A percentile compares a stretch with the other conserved stretches of the same genome.
Conservation (phyloP, 768 basidiomycete species). For the Boletus tomentosulus region DNA sequence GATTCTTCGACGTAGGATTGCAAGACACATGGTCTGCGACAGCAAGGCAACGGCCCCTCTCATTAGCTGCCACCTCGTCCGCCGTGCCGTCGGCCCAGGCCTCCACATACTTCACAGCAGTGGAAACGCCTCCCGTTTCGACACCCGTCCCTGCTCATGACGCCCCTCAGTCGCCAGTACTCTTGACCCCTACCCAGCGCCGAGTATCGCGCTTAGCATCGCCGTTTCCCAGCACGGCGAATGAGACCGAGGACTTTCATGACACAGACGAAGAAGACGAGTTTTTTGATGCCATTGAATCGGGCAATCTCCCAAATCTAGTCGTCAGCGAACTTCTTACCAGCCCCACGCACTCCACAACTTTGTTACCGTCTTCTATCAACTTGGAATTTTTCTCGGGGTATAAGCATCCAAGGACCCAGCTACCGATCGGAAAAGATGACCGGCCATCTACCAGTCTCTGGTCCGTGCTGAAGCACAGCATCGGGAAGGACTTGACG, state of each 20-base stretch:
- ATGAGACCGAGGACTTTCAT: constrained; percentile 32
- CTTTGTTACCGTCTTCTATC: constrained; percentile 32
- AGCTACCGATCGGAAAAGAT: constrained; percentile 62
- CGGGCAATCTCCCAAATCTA: constrained; percentile 72
- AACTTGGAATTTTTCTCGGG: constrained; percentile 54
- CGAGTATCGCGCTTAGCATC: constrained; percentile 11
- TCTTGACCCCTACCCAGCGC: constrained; percentile 24
- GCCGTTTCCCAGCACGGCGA: constrained; percentile 13
- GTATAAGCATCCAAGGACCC: constrained; percentile 59
- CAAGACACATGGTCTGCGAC: constrained; percentile 17
- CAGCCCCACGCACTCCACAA: constrained; percentile 37
- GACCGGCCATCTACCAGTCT: constrained; percentile 85
- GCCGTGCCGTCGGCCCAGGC: constrained; percentile 15
- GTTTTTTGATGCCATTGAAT: constrained; percentile 95
- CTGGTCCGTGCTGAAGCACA: constrained; percentile 93
- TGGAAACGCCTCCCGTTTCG: constrained; percentile 17
- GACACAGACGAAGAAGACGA: constrained; percentile 88
- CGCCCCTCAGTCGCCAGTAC: constrained; percentile 7
- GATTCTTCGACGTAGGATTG: constrained; percentile 42
- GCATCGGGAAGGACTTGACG: constrained; percentile 95
- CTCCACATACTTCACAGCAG: constrained; percentile 21
- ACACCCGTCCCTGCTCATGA: background rate
- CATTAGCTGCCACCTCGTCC: constrained; percentile 7
- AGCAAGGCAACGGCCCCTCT: constrained; percentile 20
- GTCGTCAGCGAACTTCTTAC: constrained; percentile 63